Evolutionary conservation across 805 yeast genomes (phyloP).

Genomic region (Zygosaccharomyces lentus): DNA sequence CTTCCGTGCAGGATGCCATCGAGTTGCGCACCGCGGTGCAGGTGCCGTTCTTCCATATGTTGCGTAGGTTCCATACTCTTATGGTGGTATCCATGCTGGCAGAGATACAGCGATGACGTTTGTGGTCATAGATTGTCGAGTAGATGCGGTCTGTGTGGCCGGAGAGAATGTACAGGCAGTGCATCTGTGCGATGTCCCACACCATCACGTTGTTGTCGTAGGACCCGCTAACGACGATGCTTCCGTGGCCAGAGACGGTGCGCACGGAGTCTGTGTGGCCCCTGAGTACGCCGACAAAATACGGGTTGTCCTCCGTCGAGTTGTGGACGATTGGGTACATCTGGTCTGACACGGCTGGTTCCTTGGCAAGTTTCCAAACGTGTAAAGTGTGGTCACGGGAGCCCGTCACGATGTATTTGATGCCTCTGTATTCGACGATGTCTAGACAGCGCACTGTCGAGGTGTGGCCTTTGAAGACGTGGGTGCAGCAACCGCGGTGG

Average conservation of each 20-base stretch:
- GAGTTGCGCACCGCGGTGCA: constrained; percentile 24
- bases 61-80: constrained; percentile 81
- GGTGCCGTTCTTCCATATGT: constrained; percentile 53
- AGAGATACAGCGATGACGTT: constrained; percentile 75
- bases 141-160: constrained; percentile 90
- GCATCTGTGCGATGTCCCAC: constrained; percentile 79
- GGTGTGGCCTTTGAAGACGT: constrained; percentile 85
- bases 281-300: constrained; percentile 58
- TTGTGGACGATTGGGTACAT: constrained; percentile 31
- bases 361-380: constrained; percentile 74
- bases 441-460: constrained; percentile 92
- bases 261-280: constrained; percentile 84
- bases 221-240: constrained; percentile 80
- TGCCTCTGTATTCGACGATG: constrained; percentile 61
- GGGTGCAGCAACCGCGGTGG: constrained; percentile 79
- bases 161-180: constrained; percentile 63
- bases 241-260: constrained; percentile 81
- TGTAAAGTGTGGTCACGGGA: constrained; percentile 82
- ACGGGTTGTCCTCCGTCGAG: constrained; percentile 47
- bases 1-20: constrained; percentile 26
- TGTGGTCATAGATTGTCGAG: constrained; percentile 76
- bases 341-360: constrained; percentile 44
- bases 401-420: constrained; percentile 78
- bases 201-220: constrained; percentile 88
- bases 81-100: constrained; percentile 90